These are phyloP conservation scores for Cutaneotrichosporon mucoides DNA, from an alignment of 1,284 basidiomycete species.

Conservation along the genomic window DNA sequence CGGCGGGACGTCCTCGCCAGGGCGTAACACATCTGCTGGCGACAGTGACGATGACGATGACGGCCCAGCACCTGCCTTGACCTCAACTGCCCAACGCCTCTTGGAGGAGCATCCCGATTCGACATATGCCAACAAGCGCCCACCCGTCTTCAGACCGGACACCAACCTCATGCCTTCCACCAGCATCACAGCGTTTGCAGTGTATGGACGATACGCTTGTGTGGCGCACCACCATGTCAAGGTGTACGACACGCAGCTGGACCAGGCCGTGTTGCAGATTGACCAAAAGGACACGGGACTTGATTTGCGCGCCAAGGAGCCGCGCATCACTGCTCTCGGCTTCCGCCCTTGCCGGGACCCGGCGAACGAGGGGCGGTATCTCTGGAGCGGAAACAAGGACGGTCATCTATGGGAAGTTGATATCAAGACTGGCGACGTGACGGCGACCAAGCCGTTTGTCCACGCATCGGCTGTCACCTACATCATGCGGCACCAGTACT, in stretches of 20 bases:
- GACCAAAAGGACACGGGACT: constrained; percentile 61
- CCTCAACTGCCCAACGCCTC: constrained; percentile 30
- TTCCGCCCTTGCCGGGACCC: constrained; percentile 60
- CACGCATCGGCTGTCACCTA: constrained; percentile 65
- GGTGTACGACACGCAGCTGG: constrained; percentile 52
- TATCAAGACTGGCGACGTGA: constrained; percentile 55
- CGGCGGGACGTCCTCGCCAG: not conserved
- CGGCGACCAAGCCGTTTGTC: constrained; percentile 57
- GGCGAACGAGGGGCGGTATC: constrained; percentile 51
- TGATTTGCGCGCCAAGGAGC: constrained; percentile 59
- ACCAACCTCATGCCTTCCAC: constrained; percentile 35
- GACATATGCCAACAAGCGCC: constrained; percentile 72
- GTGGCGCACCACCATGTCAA: constrained; percentile 63
- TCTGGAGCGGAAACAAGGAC: constrained; percentile 87
- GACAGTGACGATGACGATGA: constrained; percentile 35
- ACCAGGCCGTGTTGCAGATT: constrained; percentile 52
- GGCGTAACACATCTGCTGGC: not conserved
- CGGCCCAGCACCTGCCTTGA: constrained; percentile 17
- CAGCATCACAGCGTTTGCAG: constrained; percentile 55
- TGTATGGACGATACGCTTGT: constrained; percentile 62
- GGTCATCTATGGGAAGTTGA: constrained; percentile 81
- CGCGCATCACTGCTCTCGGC: constrained; percentile 68
- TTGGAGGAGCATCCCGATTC: constrained; percentile 72
- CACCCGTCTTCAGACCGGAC: constrained; percentile 55
- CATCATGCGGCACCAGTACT: constrained; percentile 64